A percentile compares a stretch with the other conserved stretches of the same genome.
Conservation (phyloP, 2,329 filamentous ascomycete genomes). For the Cercospora sesami region DNA sequence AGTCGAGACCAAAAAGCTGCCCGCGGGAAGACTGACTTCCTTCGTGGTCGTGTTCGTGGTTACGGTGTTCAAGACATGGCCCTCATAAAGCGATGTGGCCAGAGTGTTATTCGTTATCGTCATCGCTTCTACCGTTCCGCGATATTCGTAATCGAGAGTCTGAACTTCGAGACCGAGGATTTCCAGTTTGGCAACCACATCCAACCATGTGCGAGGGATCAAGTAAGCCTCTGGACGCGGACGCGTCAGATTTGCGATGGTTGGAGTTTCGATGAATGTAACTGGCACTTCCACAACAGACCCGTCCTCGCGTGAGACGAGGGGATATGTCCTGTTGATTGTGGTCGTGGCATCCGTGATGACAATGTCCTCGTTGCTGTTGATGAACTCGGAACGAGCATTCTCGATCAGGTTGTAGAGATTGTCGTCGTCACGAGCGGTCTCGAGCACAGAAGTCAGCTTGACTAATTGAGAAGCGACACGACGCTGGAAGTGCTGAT, state of each 20-base stretch:
- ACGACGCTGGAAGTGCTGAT: conserved; percentile 40
- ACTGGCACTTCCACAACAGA: conserved; percentile 39
- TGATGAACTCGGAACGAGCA: conserved; percentile 34
- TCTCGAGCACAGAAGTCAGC: conserved; percentile 41
- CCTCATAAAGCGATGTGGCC: conserved; percentile 39
- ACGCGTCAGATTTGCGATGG: conserved; percentile 40
- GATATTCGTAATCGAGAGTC: conserved; percentile 34
- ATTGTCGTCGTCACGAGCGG: conserved; percentile 36
- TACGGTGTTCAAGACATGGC: conserved; percentile 37
- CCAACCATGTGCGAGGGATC: conserved; percentile 41
- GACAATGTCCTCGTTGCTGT: conserved; percentile 37
- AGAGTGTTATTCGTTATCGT: conserved; percentile 39
- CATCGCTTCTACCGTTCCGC: conserved; percentile 38
- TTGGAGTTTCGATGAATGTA: conserved; percentile 39
- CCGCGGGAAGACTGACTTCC: conserved; percentile 36
- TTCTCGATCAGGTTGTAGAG: conserved; percentile 38
- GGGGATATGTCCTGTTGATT: conserved; percentile 34
- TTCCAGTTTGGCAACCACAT: conserved; percentile 38
- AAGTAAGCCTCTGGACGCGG: conserved; percentile 40
- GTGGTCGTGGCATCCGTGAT: conserved; percentile 37
- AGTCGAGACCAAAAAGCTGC: conserved; percentile 40
- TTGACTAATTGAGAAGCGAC: conserved; percentile 38
- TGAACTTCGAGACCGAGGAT: conserved; percentile 40
- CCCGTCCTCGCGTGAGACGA: conserved; percentile 38
- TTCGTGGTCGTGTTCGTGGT: conserved; percentile 34